phyloP scores from a whole-genome alignment of 2,329 filamentous ascomycete genomes.

The Hortaea werneckii region DNA sequence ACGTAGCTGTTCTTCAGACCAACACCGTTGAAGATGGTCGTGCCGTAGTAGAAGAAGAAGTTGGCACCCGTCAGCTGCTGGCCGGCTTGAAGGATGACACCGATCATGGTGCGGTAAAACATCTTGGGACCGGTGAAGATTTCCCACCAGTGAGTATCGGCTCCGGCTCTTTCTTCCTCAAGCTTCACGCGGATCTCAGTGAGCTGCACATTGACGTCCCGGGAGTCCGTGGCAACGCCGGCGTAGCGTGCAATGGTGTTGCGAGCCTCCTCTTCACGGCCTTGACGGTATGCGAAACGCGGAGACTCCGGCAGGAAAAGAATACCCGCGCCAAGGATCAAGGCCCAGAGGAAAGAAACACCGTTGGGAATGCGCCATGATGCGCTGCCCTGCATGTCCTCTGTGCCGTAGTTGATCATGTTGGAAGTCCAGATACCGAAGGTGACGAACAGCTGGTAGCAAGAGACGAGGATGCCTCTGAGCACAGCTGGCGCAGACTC shows the following conservation, averaged over 20 bases:
- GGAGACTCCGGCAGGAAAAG: conserved; percentile 47
- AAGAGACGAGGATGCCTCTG: conserved; percentile 52
- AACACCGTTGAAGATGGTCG: conserved; percentile 4
- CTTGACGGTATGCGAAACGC: conserved; percentile 47
- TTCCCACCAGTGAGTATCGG: conserved; percentile 52
- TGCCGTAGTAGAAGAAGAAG: conserved; percentile 45
- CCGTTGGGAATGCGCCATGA: conserved; percentile 57
- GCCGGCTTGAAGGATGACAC: conserved; percentile 52
- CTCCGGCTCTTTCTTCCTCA: conserved; percentile 40
- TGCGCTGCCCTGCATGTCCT: conserved; percentile 35
- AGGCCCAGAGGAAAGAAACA: conserved; percentile 46
- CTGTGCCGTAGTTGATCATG: conserved; percentile 51
- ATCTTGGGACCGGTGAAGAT: conserved; percentile 58
- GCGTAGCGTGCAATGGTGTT: conserved; percentile 44
- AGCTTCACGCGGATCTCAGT: conserved; percentile 47
- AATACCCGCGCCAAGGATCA: conserved; percentile 46
- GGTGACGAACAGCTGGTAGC: conserved; percentile 61
- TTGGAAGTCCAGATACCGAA: conserved; percentile 50
- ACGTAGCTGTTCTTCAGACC: conserved; percentile 28
- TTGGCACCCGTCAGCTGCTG: conserved; percentile 61
- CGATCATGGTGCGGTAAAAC: conserved; percentile 52
- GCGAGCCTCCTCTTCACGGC: conserved; percentile 41
- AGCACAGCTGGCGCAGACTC: conserved; percentile 56
- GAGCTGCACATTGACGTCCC: conserved; percentile 43
- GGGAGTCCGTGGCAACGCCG: conserved; percentile 45